A percentile compares a stretch with the other conserved stretches of the same genome.
These are phyloP conservation scores for Penicillium arizonense DNA, from an alignment of 495 filamentous ascomycete species.

Conservation along the genomic window DNA sequence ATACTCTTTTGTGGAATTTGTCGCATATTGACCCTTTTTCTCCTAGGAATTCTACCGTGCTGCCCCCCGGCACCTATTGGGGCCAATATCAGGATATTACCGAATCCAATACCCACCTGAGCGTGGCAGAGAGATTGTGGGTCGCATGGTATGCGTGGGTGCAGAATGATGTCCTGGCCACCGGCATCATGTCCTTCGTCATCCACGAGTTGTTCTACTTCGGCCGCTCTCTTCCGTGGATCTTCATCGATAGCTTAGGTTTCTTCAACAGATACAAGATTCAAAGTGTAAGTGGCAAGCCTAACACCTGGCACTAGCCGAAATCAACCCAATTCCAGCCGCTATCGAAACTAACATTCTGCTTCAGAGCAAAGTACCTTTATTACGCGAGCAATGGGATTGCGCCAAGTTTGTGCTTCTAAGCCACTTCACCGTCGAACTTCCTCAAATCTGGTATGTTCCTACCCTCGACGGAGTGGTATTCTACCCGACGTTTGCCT, in stretches of 20 bases:
- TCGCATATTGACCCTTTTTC: conserved; percentile 15
- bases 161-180: conserved; percentile 87
- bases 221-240: conserved; percentile 79
- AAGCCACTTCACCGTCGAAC: conserved; percentile 92
- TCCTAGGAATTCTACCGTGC: conserved; percentile 46
- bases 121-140: conserved; percentile 76
- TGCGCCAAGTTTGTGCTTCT: conserved; percentile 93
- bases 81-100: conserved; percentile 77
- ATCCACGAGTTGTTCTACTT: conserved; percentile 91
- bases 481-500: conserved; percentile 1
- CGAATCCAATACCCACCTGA: conserved; percentile 78
- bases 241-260: conserved; percentile 81
- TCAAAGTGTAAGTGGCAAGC: conserved; percentile 59
- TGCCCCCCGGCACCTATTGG: conserved; percentile 60
- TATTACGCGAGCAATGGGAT: conserved; percentile 85
- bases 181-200: conserved; percentile 87
- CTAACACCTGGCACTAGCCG: conserved; percentile 10
- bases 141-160: conserved; percentile 89
- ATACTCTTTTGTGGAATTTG: conserved; percentile 13
- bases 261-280: conserved; percentile 87
- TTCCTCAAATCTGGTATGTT: conserved; percentile 88
- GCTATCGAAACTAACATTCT: conserved; percentile 5
- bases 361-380: conserved; percentile 80
- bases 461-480: conserved; percentile 13
- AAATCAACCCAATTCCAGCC: conserved; percentile 8